Conservation (phyloP, 2,329 filamentous ascomycete species). For the Aspergillus sclerotialis region DNA sequence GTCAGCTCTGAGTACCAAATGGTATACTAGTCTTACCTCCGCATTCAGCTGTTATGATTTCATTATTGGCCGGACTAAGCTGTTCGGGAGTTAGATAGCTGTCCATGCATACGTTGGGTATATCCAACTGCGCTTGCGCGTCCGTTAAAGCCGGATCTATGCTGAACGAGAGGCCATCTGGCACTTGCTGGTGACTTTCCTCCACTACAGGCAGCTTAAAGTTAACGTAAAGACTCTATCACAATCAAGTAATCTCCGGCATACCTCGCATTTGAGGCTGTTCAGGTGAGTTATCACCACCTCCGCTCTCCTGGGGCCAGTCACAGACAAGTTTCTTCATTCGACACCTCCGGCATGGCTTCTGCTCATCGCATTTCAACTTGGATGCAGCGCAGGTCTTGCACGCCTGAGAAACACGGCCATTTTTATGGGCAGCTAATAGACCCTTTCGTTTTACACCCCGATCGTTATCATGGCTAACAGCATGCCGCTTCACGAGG, state of each 20-base stretch:
- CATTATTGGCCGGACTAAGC: conserved; percentile 1
- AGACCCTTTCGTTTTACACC: conserved; percentile 23
- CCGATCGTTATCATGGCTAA: conserved; percentile 28
- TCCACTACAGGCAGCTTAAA: too few species aligned
- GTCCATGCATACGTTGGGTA: conserved; percentile 7
- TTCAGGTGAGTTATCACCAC: too few species aligned
- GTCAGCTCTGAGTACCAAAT: too few species aligned
- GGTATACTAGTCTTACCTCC: conserved; percentile 5
- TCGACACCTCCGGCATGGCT: conserved; percentile 47
- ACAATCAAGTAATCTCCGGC: too few species aligned
- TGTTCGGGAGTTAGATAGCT: conserved; percentile 5
- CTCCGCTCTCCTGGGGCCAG: conserved; percentile 11
- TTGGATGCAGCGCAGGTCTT: conserved; percentile 47
- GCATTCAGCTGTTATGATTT: conserved; percentile 8
- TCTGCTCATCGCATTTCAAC: conserved; percentile 48
- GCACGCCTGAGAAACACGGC: conserved; percentile 44
- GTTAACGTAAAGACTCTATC: too few species aligned
- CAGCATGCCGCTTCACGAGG: conserved; percentile 45
- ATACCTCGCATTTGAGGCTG: too few species aligned
- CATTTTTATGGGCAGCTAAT: conserved; percentile 15
- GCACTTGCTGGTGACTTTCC: too few species aligned
- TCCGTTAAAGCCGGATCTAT: too few species aligned
- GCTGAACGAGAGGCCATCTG: too few species aligned
- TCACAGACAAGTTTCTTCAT: conserved; percentile 43
- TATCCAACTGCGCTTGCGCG: conserved; percentile 5